Evolutionary conservation across 106 monocot genomes (phyloP), one percentile per base, ranked within the genome.

Genomic region (Iris macrosiphon): DNA sequence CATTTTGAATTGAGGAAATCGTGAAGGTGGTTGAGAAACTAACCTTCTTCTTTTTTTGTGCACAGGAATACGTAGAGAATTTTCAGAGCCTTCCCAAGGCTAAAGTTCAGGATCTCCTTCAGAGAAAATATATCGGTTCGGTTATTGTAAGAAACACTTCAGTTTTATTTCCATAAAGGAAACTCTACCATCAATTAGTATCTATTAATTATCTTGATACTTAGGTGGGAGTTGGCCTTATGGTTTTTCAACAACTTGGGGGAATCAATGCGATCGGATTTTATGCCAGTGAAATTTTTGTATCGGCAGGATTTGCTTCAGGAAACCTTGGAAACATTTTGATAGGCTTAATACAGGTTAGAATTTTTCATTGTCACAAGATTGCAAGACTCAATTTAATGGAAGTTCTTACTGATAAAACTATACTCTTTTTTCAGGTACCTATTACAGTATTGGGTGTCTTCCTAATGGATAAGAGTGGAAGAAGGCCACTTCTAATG

Each of bases 381-480:
- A 11, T 12, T 52, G 22, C 38, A 22, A 57, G 12, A 30, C 40
- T 9, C 14, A 1, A 15, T 32, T 38, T 22, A 23, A 31, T 22
- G 16, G 14, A 53, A 14, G 0, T 30, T 23, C n/a, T n/a, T 64
- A 30, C 52, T 6, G 19, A 38, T 44, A 27, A 58, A 46, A 3
- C 10, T 49, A 28, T 26, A n/a, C 52, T 2, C 31, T 5, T n/a
- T 30, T 11, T 37, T 37, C 57, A 83, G 83, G 62, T 88, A 5
- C 88, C 88, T 6, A 64, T 83, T 45, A 88, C 88, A 16, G 26
- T 57, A 30, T 11, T 73, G 14, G 83, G 75, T 27, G 75, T 73
- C 32, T 27, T 79, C 55, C 54, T 88, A 22, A 83, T 88, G 82
- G 88, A 88, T 46, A 88, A 35, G 50, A 65, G 69, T 70, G 88